Evolutionary conservation across 75 land plant species (phyloP), one percentile per base, ranked within the genome.

Genomic region (Picea sitchensis): DNA sequence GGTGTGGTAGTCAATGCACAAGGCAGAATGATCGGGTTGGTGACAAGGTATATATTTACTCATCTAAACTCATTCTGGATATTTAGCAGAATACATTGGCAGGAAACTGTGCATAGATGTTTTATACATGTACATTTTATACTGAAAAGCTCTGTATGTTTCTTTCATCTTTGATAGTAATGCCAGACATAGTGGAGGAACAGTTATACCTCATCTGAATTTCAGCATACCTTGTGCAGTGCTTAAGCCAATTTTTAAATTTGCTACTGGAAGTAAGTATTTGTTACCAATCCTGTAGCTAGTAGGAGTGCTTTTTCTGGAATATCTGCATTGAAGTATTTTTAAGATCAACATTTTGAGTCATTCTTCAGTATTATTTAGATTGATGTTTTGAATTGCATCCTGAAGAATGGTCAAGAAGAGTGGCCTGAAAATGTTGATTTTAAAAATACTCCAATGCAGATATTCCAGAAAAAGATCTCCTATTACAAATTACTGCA

Each of bases 171-270:
- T 60, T 61, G 76, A 61, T 87, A 96, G 98, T 82, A 96, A 96
- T 86, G 94, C 98, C 73, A 88, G 85, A 82, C 96, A 96, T 80
- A 89, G 92, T 81, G 90, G 94, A 73, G 96, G 94, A 21, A 90
- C 86, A 12, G 86, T 92, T 34, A 96, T 96, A 57, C 96, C 98
- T 60, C 89, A 90, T 84, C 82, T 96, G 73, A 96, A 96, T 78
- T 96, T 96, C 89, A 93, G 96, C 88, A 90, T 96, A 64, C 96
- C 98, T 30, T 87, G 81, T 83, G 92, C 92, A 32, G 91, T 88
- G 62, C 80, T 96, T 83, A 65, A 75, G 58, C 91, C 94, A 23
- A 77, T 96, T 32, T 89, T 90, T 82, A 77, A 76, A 32, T 96
- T 90, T 79, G 87, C 94, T 59, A 62, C 74, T 80, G 87, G 88